Evolutionary conservation across 1,284 basidiomycete species (phyloP), one percentile per base, ranked within the genome.

Genomic region (Pholiota adiposa): DNA sequence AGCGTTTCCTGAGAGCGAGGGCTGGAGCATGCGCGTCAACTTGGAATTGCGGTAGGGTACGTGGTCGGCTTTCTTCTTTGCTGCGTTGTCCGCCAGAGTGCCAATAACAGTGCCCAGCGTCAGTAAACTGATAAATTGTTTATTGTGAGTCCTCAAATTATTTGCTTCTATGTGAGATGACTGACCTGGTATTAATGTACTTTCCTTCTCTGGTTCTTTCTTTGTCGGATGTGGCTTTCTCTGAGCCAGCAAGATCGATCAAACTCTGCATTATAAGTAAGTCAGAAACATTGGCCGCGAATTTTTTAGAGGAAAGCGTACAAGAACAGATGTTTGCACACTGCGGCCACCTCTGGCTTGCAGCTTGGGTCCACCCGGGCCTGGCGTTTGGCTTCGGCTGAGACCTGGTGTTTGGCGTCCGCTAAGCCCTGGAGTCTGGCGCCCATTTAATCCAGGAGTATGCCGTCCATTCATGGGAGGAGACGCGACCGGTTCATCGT

Each of bases 21-120:
- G 96, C 73, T 98, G 96, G 5, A 99, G 84, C 75, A 99, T 89
- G 33, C 96, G 88, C 3, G 97, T 99, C 4, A 92, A 79, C 75
- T 98, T 98, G 50, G 94, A 96, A 74, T 98, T 97, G 48, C 97
- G 90, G 77, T 93, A 99, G 2, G 97, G 97, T 12, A 98, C 89
- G 70, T 97, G 94, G 66, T 94, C 92, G 51, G 63, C 84, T 74
- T 91, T 93, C 63, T 85, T 83, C 74, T 91, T 92, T 0, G 89
- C 83, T 14, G 92, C 87, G 70, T 94, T 92, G 68, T 96, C 94
- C 1, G 92, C 93, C 3, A 97, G 79, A 6, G 93, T 96, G 0
- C 88, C 87, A 63, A 97, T 97, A 64, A 97, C 95, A 11, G 88
- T 87, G 33, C 95, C 94, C 8, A 97, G 84, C 0, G 95, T 97